A percentile compares a stretch with the other conserved stretches of the same genome.
These are phyloP conservation scores for Salix exigua DNA, from an alignment of 345 rosid species.

Conservation along the genomic window DNA sequence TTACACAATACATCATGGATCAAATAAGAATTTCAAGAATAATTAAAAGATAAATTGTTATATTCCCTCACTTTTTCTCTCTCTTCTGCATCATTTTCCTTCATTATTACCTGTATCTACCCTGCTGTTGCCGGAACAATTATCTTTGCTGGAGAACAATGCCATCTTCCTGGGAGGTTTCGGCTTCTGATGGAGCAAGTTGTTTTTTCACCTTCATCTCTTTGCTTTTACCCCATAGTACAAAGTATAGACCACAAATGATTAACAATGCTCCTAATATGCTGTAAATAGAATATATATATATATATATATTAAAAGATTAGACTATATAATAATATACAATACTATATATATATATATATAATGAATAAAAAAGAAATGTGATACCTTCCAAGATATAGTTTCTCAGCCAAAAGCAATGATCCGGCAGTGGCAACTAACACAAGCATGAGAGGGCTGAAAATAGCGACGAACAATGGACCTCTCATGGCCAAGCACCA, in stretches of 20 bases:
- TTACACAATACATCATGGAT: too few relatives aligned
- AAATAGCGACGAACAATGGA: constrained; percentile 30
- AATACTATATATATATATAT: background rate
- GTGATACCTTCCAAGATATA: constrained; percentile 30
- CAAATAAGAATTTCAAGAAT: too few relatives aligned
- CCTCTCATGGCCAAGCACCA: constrained; percentile 24
- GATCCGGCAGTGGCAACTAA: constrained; percentile 18
- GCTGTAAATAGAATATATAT: background rate
- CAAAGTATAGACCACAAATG: constrained; percentile 4
- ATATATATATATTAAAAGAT: background rate
- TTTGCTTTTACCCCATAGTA: constrained; percentile 1
- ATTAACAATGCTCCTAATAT: constrained; percentile 6
- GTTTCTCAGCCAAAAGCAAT: constrained; percentile 20
- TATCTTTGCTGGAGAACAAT: too few relatives aligned
- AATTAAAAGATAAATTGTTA: too few relatives aligned
- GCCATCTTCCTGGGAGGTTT: background rate
- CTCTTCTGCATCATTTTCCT: too few relatives aligned
- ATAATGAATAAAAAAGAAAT: too few relatives aligned
- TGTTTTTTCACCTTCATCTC: background rate
- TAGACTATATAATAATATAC: background rate
- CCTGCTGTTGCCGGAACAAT: too few relatives aligned
- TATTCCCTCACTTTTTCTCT: too few relatives aligned
- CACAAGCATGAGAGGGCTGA: constrained; percentile 25
- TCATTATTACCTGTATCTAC: too few relatives aligned
- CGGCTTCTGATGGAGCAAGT: background rate